Conservation (phyloP, 305 asterid genomes). For the Stenogyne calaminthoides region DNA sequence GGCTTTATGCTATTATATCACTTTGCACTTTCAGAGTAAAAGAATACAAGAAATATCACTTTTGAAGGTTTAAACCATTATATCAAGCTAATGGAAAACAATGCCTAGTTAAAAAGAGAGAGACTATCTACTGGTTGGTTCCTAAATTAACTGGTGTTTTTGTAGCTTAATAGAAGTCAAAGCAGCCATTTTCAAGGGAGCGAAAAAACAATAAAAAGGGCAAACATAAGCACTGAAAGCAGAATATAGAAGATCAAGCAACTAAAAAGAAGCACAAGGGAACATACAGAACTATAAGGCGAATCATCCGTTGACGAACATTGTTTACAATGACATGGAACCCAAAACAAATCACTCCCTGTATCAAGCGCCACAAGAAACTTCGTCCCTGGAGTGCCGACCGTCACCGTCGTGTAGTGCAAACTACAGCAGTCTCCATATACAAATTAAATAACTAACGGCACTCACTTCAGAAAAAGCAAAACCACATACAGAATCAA, state of each 20-base stretch:
- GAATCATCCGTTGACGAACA: conserved; percentile 65
- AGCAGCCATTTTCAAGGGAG: not conserved
- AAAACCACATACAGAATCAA: conserved; percentile 6
- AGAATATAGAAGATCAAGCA: conserved; percentile 5
- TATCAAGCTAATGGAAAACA: not conserved
- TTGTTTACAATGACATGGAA: conserved; percentile 67
- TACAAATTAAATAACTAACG: conserved; percentile 18
- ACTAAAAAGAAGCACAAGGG: not conserved
- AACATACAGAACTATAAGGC: conserved; percentile 56
- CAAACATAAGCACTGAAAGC: conserved; percentile 10
- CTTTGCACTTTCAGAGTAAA: not conserved
- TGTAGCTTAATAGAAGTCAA: conserved; percentile 2
- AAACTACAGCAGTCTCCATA: conserved; percentile 54
- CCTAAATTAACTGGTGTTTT: not conserved
- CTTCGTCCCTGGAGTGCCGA: conserved; percentile 79
- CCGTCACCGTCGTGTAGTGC: conserved; percentile 79
- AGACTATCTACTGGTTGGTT: not conserved
- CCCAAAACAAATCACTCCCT: conserved; percentile 89
- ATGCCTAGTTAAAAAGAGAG: not conserved
- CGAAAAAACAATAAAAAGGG: not conserved
- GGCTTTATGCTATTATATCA: no score
- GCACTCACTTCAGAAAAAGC: conserved; percentile 15
- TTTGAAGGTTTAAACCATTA: not conserved
- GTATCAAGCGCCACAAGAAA: conserved; percentile 94
- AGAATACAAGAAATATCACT: not conserved